phyloP scores from a whole-genome alignment of 2,329 filamentous ascomycete genomes.

The Talaromyces sp. region DNA sequence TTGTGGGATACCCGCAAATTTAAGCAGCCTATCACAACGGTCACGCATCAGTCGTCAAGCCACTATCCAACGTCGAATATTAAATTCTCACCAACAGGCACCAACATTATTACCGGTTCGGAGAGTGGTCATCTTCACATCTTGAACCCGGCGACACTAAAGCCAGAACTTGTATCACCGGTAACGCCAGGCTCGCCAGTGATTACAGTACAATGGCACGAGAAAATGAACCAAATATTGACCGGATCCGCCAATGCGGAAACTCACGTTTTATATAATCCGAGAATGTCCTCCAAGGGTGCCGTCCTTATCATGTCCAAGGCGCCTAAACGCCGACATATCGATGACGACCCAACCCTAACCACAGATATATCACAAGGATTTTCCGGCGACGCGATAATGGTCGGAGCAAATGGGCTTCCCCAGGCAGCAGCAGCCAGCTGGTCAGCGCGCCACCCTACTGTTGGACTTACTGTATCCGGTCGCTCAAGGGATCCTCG shows the following conservation, averaged over 20 bases:
- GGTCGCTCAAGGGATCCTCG: conserved; percentile 77
- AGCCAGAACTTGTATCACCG: conserved; percentile 78
- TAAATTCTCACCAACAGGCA: conserved; percentile 78
- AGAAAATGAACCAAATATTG: conserved; percentile 92
- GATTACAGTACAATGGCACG: conserved; percentile 85
- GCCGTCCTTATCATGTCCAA: conserved; percentile 88
- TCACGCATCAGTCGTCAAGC: conserved; percentile 74
- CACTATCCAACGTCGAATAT: conserved; percentile 85
- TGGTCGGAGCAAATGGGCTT: conserved; percentile 68
- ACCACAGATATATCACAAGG: conserved; percentile 81
- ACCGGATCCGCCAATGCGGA: conserved; percentile 90
- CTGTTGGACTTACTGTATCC: conserved; percentile 72
- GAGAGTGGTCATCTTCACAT: conserved; percentile 84
- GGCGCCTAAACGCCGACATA: conserved; percentile 88
- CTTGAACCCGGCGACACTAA: conserved; percentile 86
- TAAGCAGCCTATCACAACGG: conserved; percentile 79
- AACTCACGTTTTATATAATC: conserved; percentile 87
- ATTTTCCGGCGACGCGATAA: conserved; percentile 77
- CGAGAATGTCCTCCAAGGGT: conserved; percentile 74
- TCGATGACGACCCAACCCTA: conserved; percentile 86
- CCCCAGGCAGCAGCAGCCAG: conserved; percentile 71
- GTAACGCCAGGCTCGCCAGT: conserved; percentile 83
- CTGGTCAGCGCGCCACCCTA: conserved; percentile 62
- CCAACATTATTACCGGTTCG: conserved; percentile 86
- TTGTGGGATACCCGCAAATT: conserved; percentile 97